Conservation (phyloP, 2,329 filamentous ascomycete genomes). For the Penicillium concentricum region DNA sequence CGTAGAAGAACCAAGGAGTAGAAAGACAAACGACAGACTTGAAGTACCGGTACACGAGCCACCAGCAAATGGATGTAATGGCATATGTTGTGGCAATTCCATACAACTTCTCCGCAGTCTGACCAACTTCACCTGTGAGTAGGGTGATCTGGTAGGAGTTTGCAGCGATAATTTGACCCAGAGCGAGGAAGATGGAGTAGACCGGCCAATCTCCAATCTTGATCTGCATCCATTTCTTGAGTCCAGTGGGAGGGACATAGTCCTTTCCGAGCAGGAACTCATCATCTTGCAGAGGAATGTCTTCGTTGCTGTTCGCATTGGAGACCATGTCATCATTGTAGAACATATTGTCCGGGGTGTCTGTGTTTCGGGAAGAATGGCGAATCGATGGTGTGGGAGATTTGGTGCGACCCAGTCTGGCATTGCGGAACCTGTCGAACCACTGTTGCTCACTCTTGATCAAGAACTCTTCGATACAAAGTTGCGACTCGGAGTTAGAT, state of each 20-base stretch:
- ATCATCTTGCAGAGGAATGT: constrained; percentile 39
- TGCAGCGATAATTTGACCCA: constrained; percentile 63
- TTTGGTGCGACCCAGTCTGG: constrained; percentile 54
- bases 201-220: constrained; percentile 63
- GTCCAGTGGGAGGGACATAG: constrained; percentile 57
- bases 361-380: constrained; percentile 30
- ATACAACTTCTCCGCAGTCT: constrained; percentile 61
- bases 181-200: constrained; percentile 61
- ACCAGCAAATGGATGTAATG: constrained; percentile 60
- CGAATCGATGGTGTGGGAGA: constrained; percentile 40
- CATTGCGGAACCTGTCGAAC: constrained; percentile 60
- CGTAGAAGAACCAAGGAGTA: constrained; percentile 62
- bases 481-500: constrained; percentile 56
- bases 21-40: constrained; percentile 59
- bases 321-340: constrained; percentile 38
- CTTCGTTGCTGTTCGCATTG: constrained; percentile 34
- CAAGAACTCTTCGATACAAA: constrained; percentile 67
- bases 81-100: constrained; percentile 61
- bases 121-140: constrained; percentile 64
- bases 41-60: constrained; percentile 59
- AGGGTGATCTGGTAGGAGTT: constrained; percentile 69
- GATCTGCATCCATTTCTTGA: constrained; percentile 55
- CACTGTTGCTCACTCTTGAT: constrained; percentile 66
- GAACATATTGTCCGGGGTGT: constrained; percentile 40
- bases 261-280: constrained; percentile 59